Evolutionary conservation across 805 yeast genomes (phyloP), one percentile per base, ranked within the genome.

Genomic region (Scheffersomyces ergatensis): DNA sequence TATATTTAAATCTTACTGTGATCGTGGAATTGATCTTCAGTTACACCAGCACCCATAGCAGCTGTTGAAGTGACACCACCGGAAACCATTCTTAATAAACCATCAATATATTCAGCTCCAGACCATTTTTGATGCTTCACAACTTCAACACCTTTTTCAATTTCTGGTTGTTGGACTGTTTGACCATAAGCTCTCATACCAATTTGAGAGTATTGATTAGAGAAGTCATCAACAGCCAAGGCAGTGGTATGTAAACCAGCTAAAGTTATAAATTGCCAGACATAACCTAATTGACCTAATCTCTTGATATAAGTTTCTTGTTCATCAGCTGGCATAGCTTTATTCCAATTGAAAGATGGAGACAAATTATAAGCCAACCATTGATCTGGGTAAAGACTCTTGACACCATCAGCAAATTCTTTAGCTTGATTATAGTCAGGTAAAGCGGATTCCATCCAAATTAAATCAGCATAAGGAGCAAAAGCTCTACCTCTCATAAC

Each of bases 121-220:
- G 97, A 89, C 98, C 98, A 92, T 67, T 90, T 89, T 70, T 92
- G 98, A 68, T 92, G 98, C 76, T 89, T 92, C 49, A 92, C 95
- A 44, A 92, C 96, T 67, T 92, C 98, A 50, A 90, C 96, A 50
- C 88, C 90, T 45, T 74, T 74, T 55, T 83, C 88, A 63, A 90
- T 86, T 74, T 92, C 98, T 45, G 82, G 85, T 47, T 82, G 79
- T 72, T 92, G 98, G 46, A 92, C 83, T 49, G 73, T 73, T 62
- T 82, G 84, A 42, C 97, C 98, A 63, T 92, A 92, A 6, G 97
- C 97, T 69, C 83, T 85, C 98, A 92, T 92, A 52, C 97, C 98
- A 52, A 78, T 76, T 63, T 79, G 72, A 40, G 89, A 70, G 65
- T 83, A 92, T 55, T 82, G 81, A 60, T 81, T 77, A 33, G 97